Percentiles rank a stretch among this genome's conserved stretches.
These are phyloP conservation scores for Rhytidhysteron rufulum DNA, from an alignment of 2,329 filamentous ascomycete genomes.

Conservation along the genomic window DNA sequence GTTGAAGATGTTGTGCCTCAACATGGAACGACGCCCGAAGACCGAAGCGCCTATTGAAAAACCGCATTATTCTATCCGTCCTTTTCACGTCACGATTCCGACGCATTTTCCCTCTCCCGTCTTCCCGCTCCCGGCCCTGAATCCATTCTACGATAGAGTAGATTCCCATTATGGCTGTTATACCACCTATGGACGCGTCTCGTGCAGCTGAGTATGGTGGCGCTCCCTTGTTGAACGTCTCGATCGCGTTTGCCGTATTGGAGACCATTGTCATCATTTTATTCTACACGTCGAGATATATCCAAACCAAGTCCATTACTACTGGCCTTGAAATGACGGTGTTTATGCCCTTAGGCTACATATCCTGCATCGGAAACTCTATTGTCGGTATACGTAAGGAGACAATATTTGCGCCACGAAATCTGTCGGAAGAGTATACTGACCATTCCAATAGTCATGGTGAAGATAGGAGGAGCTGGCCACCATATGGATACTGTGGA, in stretches of 20 bases:
- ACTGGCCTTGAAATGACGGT: slow-evolving; percentile 9
- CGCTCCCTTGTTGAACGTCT: slow-evolving; percentile 14
- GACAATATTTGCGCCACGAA: not conserved
- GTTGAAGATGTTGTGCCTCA: too few species aligned
- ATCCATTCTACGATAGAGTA: too few species aligned
- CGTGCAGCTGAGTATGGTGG: slow-evolving; percentile 5
- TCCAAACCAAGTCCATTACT: slow-evolving; percentile 13
- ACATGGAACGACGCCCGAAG: too few species aligned
- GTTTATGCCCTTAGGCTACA: slow-evolving; percentile 12
- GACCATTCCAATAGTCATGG: slow-evolving; percentile 11
- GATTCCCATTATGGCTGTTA: too few species aligned
- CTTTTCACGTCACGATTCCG: too few species aligned
- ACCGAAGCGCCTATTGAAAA: too few species aligned
- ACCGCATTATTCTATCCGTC: too few species aligned
- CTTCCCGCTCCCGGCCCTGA: too few species aligned
- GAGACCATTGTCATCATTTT: slow-evolving; percentile 16
- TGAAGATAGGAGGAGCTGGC: slow-evolving; percentile 15
- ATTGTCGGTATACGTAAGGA: slow-evolving; percentile 15
- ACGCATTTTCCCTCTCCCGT: too few species aligned
- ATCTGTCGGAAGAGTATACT: slow-evolving; percentile 1
- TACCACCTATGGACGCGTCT: too few species aligned
- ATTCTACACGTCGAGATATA: slow-evolving; percentile 17
- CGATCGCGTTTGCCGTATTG: slow-evolving; percentile 16
- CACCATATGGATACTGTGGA: slow-evolving; percentile 10
- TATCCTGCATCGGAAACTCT: slow-evolving; percentile 15